A percentile compares a stretch with the other conserved stretches of the same genome.
Evolutionary conservation across 495 filamentous ascomycete genomes (phyloP).

Genomic region (Daldinia bambusicola): DNA sequence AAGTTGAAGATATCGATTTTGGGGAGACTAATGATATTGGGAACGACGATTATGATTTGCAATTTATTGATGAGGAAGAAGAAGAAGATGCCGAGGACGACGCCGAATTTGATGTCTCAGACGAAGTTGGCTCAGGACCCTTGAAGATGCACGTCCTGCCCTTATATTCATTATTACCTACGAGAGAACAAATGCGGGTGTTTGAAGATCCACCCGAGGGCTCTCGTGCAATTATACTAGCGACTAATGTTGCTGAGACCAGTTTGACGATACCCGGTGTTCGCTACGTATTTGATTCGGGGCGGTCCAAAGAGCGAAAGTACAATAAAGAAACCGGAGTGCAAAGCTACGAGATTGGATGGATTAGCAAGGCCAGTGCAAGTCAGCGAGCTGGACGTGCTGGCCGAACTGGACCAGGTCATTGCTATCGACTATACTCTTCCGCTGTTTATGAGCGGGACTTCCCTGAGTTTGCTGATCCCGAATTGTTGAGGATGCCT

Average conservation of each 20-base stretch:
- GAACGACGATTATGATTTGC: slow-evolving; percentile 49
- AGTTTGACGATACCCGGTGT: slow-evolving; percentile 96
- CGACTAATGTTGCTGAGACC: slow-evolving; percentile 98
- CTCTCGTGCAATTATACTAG: slow-evolving; percentile 86
- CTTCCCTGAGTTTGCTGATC: slow-evolving; percentile 84
- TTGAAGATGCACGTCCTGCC: slow-evolving; percentile 83
- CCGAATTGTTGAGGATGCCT: slow-evolving; percentile 91
- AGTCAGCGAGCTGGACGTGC: slow-evolving; percentile 93
- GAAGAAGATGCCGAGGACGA: slow-evolving; percentile 64
- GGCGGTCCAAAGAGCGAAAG: slow-evolving; percentile 88
- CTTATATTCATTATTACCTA: slow-evolving; percentile 93
- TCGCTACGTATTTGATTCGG: slow-evolving; percentile 93
- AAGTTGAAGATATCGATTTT: slow-evolving; percentile 88
- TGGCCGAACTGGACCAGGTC: slow-evolving; percentile 93
- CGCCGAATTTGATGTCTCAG: slow-evolving; percentile 68
- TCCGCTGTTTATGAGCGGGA: slow-evolving; percentile 93
- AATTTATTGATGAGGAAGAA: slow-evolving; percentile 59
- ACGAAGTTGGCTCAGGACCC: slow-evolving; percentile 62
- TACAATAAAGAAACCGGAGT: slow-evolving; percentile 88
- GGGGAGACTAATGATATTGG: slow-evolving; percentile 66
- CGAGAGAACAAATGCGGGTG: slow-evolving; percentile 90
- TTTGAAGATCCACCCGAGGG: slow-evolving; percentile 88
- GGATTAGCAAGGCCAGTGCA: slow-evolving; percentile 98
- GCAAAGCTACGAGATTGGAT: slow-evolving; percentile 92
- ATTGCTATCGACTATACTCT: slow-evolving; percentile 94